These are phyloP conservation scores for Pleurotus eryngii DNA, from an alignment of 768 basidiomycete genomes.

Conservation along the genomic window DNA sequence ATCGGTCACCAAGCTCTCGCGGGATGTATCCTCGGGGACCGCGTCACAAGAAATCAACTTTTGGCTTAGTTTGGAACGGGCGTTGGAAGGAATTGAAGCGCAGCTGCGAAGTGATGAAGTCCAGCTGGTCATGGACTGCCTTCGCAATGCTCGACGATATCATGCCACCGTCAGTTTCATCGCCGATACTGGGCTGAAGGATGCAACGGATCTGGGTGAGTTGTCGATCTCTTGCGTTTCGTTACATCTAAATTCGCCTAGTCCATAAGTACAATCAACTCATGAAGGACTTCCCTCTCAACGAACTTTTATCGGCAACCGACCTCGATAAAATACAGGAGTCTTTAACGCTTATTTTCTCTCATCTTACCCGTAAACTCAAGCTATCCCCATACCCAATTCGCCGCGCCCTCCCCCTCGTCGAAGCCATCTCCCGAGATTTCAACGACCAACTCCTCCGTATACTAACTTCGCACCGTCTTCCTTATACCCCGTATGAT, in stretches of 20 bases:
- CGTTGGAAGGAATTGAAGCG: constrained; percentile 88
- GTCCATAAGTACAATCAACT: constrained; percentile 98
- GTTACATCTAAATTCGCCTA: constrained; percentile 22
- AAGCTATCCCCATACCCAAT: constrained; percentile 96
- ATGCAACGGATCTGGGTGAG: constrained; percentile 84
- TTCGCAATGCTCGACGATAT: constrained; percentile 95
- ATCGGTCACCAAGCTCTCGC: constrained; percentile 89
- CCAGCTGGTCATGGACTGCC: constrained; percentile 87
- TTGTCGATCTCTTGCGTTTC: background rate
- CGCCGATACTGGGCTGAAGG: constrained; percentile 94
- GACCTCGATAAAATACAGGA: constrained; percentile 96
- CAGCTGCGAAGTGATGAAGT: constrained; percentile 93
- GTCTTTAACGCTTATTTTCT: constrained; percentile 81
- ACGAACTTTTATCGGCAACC: constrained; percentile 93
- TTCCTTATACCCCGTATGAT: constrained; percentile 92
- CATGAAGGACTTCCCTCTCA: constrained; percentile 99
- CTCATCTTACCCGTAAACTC: constrained; percentile 93
- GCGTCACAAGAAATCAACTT: constrained; percentile 99
- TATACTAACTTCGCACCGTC: constrained; percentile 85
- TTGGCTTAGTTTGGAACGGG: constrained; percentile 93
- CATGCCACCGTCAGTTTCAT: constrained; percentile 97
- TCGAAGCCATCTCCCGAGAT: constrained; percentile 96
- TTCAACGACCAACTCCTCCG: constrained; percentile 94
- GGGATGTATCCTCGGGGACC: constrained; percentile 92
- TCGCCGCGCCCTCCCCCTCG: constrained; percentile 90